Conservation (phyloP, 2,329 filamentous ascomycete genomes). For the Pyricularia pennisetigena region DNA sequence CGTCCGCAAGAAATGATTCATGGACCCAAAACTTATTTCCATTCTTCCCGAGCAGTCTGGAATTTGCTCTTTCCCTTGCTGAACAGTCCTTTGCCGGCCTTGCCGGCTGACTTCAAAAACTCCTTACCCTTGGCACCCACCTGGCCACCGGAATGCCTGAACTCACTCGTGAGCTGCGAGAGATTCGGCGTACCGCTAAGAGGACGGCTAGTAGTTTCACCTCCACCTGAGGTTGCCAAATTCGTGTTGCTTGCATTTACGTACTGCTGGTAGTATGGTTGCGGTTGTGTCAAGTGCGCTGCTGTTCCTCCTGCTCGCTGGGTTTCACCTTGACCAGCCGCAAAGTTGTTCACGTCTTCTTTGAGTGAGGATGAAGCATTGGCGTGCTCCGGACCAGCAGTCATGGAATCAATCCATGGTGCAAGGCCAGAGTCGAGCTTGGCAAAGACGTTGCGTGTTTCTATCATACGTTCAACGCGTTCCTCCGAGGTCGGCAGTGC, state of each 20-base stretch:
- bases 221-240: constrained; percentile 18
- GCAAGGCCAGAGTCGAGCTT: constrained; percentile 65
- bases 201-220: constrained; percentile 15
- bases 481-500: constrained; percentile 55
- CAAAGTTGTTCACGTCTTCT: constrained; percentile 8
- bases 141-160: constrained; percentile 48
- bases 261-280: constrained; percentile 46
- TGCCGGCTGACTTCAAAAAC: constrained; percentile 75
- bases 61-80: constrained; percentile 86
- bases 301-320: constrained; percentile 7
- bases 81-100: constrained; percentile 82
- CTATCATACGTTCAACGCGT: constrained; percentile 64
- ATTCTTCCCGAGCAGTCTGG: constrained; percentile 18
- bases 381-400: constrained; percentile 36
- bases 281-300: neutral
- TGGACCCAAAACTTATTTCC: neutral
- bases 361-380: constrained; percentile 23
- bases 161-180: constrained; percentile 30
- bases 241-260: constrained; percentile 34
- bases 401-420: constrained; percentile 41
- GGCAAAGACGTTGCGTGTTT: constrained; percentile 62
- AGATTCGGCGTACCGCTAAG: constrained; percentile 26
- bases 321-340: constrained; percentile 3
- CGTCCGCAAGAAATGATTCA: neutral
- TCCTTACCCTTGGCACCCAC: constrained; percentile 83